Base-by-base conservation (phyloP, 2,329 filamentous ascomycete species). In the Grosmannia serpens region DNA sequence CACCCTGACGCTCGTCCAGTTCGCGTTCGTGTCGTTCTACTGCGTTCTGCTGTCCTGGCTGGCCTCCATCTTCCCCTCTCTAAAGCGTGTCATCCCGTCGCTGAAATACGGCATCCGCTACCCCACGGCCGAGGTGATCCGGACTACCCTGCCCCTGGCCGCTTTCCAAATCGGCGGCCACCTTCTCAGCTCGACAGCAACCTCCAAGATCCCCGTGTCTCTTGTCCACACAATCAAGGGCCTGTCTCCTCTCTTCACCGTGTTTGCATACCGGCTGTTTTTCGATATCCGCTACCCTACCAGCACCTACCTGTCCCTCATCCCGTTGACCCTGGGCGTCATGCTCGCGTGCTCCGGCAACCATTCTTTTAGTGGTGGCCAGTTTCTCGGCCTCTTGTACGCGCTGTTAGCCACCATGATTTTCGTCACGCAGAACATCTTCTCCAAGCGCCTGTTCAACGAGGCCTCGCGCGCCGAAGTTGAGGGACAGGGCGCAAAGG, bases 141-240 rank as follows among this genome's bases (percentile, higher is more conserved):
- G 79, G 67, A 92, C 89, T 1, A 96, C 92, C 0, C 77, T 97
- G n/a, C 94, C 94, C 22, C 78, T 99, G 38, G 92, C 94, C 1
- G 80, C 87, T 31, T 99, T 99, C 71, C 91, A 96, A 71, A 89
- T 99, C 56, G 87, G 87, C 41, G 94, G 94, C 6, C 94, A 99
- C 72, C 87, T 99, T 47, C 77, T 97, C 51, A 96, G 89, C 70
- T 95, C 92, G 7, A 94, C 91, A 63, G 92, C 94, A 31, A 99
- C 92, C 35, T 87, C 90, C 55, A 89, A 91, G 70, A 97, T 99
- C 58, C 92, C 94, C 0, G 94, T 99, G 1, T 97, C 94, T 8
- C 81, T 99, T 41, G 94, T 99, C 4, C 94, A 99, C 73, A 99
- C 94, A 1, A 97, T 99, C 74, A 99, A 99, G 75, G 94, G 94